phyloP scores from a whole-genome alignment of 2,329 filamentous ascomycete genomes.

The Parascedosporium putredinis region DNA sequence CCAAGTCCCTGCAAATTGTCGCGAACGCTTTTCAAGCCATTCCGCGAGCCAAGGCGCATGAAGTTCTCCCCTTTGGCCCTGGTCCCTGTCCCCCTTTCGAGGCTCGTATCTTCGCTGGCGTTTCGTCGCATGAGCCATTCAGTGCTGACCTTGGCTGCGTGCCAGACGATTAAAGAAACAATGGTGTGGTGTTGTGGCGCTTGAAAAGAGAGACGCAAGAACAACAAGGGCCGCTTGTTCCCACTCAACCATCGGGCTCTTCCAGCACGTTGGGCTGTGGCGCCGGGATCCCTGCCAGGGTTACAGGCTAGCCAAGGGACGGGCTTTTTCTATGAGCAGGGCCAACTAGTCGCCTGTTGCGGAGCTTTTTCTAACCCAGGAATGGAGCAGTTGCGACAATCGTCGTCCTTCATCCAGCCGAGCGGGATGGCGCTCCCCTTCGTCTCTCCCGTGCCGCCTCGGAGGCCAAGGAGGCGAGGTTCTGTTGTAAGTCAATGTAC shows the following conservation, averaged over 20 bases:
- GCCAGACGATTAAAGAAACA: background rate
- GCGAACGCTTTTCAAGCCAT: background rate
- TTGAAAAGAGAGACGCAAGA: no score
- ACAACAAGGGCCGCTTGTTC: no score
- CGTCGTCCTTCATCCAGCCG: background rate
- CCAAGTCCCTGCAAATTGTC: background rate
- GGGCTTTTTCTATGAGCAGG: background rate
- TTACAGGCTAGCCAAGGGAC: background rate
- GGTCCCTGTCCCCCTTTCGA: background rate
- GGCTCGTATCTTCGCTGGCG: background rate
- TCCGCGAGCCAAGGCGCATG: background rate
- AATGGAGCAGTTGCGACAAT: background rate
- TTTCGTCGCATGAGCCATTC: background rate
- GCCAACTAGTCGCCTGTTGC: no score
- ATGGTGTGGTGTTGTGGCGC: conserved; percentile 1
- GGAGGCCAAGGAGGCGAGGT: background rate
- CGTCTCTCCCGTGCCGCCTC: background rate
- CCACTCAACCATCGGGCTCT: background rate
- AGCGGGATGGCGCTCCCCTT: background rate
- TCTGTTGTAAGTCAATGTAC: conserved; percentile 1
- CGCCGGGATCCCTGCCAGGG: background rate
- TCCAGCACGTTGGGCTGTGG: background rate
- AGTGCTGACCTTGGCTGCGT: background rate
- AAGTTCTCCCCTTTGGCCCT: background rate
- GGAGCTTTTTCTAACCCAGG: no score